A percentile compares a stretch with the other conserved stretches of the same genome.
Evolutionary conservation across 306 rosid species (phyloP).

Genomic region (Arachis hypogaea): DNA sequence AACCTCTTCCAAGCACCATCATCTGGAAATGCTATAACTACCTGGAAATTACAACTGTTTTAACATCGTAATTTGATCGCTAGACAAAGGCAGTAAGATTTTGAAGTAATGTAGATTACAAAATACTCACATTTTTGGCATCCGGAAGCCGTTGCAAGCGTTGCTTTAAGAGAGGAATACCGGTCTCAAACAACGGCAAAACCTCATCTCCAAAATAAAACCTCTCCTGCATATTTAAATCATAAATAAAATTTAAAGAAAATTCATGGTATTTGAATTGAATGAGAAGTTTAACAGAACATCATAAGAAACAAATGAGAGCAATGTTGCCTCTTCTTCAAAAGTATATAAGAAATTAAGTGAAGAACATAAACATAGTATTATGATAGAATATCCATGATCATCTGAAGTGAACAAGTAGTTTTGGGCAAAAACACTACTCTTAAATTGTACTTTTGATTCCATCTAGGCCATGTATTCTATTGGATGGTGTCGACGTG

Average conservation of each 20-base stretch:
- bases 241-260: not conserved
- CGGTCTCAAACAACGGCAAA: slow-evolving; percentile 96
- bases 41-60: slow-evolving; percentile 50
- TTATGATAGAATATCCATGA: slow-evolving; percentile 9
- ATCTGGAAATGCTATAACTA: slow-evolving; percentile 95
- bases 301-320: not conserved
- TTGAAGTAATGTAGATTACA: slow-evolving; percentile 29
- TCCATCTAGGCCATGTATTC: slow-evolving; percentile 20
- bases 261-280: not conserved
- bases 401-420: slow-evolving; percentile 18
- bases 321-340: slow-evolving; percentile 6
- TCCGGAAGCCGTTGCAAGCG: slow-evolving; percentile 83
- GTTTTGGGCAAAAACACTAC: not conserved
- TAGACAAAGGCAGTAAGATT: slow-evolving; percentile 16
- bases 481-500: not conserved
- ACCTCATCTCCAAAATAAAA: slow-evolving; percentile 96
- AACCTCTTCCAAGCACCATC: slow-evolving; percentile 99
- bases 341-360: not conserved
- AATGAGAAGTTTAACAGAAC: not conserved
- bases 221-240: slow-evolving; percentile 71
- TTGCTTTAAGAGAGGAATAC: slow-evolving; percentile 90
- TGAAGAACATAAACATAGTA: not conserved
- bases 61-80: slow-evolving; percentile 1
- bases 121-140: slow-evolving; percentile 61
- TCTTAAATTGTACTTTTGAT: not conserved